Base-by-base conservation (phyloP, 352 stramenopile genomes). In the Nothophytophthora sp. region DNA sequence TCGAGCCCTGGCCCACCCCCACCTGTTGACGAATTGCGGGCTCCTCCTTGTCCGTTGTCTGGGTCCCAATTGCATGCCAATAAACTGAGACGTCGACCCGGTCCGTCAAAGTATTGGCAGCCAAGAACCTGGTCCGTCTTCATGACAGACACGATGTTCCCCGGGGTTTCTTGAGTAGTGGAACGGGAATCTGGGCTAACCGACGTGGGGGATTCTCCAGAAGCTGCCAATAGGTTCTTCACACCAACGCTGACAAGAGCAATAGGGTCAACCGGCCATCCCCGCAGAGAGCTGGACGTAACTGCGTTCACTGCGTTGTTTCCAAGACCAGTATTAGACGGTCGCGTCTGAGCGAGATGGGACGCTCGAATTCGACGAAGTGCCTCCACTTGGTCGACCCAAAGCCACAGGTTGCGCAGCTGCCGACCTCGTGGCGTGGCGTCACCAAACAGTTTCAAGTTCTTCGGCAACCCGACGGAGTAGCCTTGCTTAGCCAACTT, bases 1-100 rank as follows among this genome's bases (percentile, higher is more conserved):
- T 70, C 72, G 12, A 70, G 55, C 9, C 50, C 70, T 29, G 68
- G 66, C 16, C 53, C 65, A 27, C 51, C 50, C 11, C 39, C 45
- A 45, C 50, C 54, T 36, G 50, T 29, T 41, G 64, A 63, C 9
- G 55, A 59, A 1, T 33, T 41, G n/a, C 53, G 56, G 2, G 40
- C 39, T 2, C 3, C 30, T 19, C 47, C 62, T 47, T 84, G 73
- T 0, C 80, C 78, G 19, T 63, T 81, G 30, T 95, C 82, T 13
- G 85, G 85, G 28, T 95, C 85, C 85, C 85, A 95, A 30, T 91
- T 83, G 45, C 85, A 95, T 28, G 85, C 85, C 29, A 91, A 55
- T 16, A 88, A 61, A n/a, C 76, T 69, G 16, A 92, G 57, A 34
- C 82, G 67, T 15, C 85, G 63, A 3, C 85, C 85, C 18, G 84